A percentile compares a stretch with the other conserved stretches of the same genome.
These are phyloP conservation scores for Botrytis galanthina DNA, from an alignment of 2,329 filamentous ascomycete species.

Conservation along the genomic window DNA sequence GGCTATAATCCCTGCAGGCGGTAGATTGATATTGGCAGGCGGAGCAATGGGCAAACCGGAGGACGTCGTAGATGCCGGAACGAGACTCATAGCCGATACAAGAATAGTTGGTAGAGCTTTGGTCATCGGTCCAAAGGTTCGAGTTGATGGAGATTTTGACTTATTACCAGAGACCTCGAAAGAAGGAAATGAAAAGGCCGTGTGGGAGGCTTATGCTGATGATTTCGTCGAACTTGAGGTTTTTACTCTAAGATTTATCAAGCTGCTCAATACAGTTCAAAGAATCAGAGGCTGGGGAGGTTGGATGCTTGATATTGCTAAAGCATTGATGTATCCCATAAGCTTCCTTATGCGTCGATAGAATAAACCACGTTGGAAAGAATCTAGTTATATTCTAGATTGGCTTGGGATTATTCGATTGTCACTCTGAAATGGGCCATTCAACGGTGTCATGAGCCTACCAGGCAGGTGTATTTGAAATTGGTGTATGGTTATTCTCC, in stretches of 20 bases:
- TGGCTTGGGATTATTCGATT: background rate
- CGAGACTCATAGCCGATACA: constrained; percentile 58
- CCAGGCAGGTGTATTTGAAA: background rate
- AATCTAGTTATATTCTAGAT: background rate
- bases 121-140: constrained; percentile 55
- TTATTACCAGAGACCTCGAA: constrained; percentile 24
- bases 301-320: constrained; percentile 34
- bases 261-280: constrained; percentile 52
- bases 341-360: background rate
- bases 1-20: constrained; percentile 51
- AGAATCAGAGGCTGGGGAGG: constrained; percentile 53
- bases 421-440: background rate
- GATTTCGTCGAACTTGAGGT: constrained; percentile 57
- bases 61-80: constrained; percentile 64
- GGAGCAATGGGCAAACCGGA: constrained; percentile 49
- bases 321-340: constrained; percentile 29
- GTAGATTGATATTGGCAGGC: constrained; percentile 55
- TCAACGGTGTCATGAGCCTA: background rate
- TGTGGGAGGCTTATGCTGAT: constrained; percentile 61
- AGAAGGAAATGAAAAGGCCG: constrained; percentile 42
- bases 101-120: constrained; percentile 56
- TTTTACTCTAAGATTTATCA: constrained; percentile 54
- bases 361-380: background rate
- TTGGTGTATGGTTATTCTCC: background rate
- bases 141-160: constrained; percentile 43